Percentiles rank a stretch among this genome's conserved stretches.
phyloP scores from a whole-genome alignment of 371 early-diverging fungal genomes.

The Mucor plumbeus region DNA sequence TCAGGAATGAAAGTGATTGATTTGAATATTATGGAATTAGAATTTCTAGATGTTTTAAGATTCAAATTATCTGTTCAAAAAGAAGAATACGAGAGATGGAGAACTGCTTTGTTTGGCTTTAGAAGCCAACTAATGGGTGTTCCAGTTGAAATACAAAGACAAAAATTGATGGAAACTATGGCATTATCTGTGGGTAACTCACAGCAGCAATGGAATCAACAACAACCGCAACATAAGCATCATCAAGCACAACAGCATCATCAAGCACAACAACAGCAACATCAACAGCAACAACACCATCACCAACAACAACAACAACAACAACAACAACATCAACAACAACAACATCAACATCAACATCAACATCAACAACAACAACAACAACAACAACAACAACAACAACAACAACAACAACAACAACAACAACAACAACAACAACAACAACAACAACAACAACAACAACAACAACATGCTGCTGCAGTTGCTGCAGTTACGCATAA shows the following conservation, averaged over 20 bases:
- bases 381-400: conserved; percentile 19
- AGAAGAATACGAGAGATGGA: conserved; percentile 58
- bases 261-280: conserved; percentile 23
- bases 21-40: conserved; percentile 71
- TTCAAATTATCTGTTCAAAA: conserved; percentile 63
- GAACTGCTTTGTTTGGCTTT: conserved; percentile 37
- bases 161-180: conserved; percentile 30
- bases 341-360: conserved; percentile 18
- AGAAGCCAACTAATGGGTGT: conserved; percentile 31
- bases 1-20: conserved; percentile 66
- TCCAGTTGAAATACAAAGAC: conserved; percentile 27
- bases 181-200: conserved; percentile 12
- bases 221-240: conserved; percentile 19
- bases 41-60: conserved; percentile 64
- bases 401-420: conserved; percentile 21
- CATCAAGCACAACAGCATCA: conserved; percentile 22
- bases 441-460: conserved; percentile 14
- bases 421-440: conserved; percentile 24
- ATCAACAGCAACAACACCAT: conserved; percentile 20
- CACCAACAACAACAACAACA: conserved; percentile 21
- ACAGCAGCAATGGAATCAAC: conserved; percentile 6
- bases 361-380: conserved; percentile 17
- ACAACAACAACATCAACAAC: conserved; percentile 16
- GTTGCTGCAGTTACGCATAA: conserved; percentile 19
- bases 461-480: conserved; percentile 17